A percentile compares a stretch with the other conserved stretches of the same genome.
phyloP scores from a whole-genome alignment of 2,329 filamentous ascomycete genomes.

The Coniella lustricola region DNA sequence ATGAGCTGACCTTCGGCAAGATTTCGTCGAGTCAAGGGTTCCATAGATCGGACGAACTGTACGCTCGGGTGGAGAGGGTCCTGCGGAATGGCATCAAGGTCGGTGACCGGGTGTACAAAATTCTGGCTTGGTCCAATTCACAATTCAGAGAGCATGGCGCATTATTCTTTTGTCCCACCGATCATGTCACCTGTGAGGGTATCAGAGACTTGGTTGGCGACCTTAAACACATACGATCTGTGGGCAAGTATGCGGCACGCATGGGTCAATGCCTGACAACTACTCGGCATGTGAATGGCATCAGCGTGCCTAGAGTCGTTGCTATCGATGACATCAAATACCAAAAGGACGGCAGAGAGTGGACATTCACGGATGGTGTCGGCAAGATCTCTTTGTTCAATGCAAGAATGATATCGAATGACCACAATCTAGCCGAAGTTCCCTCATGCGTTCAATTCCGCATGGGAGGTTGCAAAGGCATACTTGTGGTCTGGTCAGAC shows the following conservation, averaged over 20 bases:
- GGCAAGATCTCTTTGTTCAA: conserved; percentile 82
- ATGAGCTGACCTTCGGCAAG: conserved; percentile 60
- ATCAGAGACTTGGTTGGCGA: conserved; percentile 85
- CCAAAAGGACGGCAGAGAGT: conserved; percentile 52
- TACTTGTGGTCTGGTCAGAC: conserved; percentile 69
- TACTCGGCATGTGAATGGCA: conserved; percentile 65
- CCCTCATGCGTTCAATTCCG: conserved; percentile 90
- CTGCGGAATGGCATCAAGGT: conserved; percentile 74
- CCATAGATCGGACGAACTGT: conserved; percentile 60
- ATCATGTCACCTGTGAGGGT: conserved; percentile 59
- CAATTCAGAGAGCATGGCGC: conserved; percentile 88
- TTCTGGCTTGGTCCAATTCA: conserved; percentile 91
- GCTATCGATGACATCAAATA: conserved; percentile 62
- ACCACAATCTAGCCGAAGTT: conserved; percentile 55
- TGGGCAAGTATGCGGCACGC: conserved; percentile 86
- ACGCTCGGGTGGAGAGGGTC: conserved; percentile 63
- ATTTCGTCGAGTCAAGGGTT: conserved; percentile 50
- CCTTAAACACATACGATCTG: conserved; percentile 70
- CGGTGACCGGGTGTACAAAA: conserved; percentile 76
- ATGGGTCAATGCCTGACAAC: conserved; percentile 95
- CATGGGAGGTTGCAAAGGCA: conserved; percentile 85
- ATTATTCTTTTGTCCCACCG: conserved; percentile 79
- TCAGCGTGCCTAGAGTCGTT: conserved; percentile 49
- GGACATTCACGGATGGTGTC: conserved; percentile 77
- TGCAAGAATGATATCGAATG: conserved; percentile 63